Base-by-base conservation (phyloP, 768 basidiomycete genomes). In the Termitomyces bulborhizus region DNA sequence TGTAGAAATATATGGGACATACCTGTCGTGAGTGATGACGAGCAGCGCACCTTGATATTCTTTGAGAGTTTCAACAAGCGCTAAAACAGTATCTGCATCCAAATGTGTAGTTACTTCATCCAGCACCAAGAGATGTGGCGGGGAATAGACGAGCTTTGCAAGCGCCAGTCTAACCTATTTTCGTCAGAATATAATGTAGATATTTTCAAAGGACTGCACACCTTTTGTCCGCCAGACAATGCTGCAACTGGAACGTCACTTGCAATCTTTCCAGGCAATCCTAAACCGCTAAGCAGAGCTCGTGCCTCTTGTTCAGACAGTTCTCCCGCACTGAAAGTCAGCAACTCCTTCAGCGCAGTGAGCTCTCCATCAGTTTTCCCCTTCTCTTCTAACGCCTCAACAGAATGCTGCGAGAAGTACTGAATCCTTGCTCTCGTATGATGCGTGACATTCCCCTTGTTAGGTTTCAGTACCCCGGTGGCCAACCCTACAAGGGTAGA, bases 71-170 rank as follows among this genome's bases (percentile, higher is more conserved):
- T 71, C 68, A 0, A 80, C 78, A 1, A 88, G 68, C 0, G 80
- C 81, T 55, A 75, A 67, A 32, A 86, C 80, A 3, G 83, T 86
- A 26, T 78, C 75, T 41, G 76, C 72, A 65, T 88, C 86, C 42
- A 88, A 67, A 68, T 88, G 86, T n/a, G 85, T 80, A 44, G 86
- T 84, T 4, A 84, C 80, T 64, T 88, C 86, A 59, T 82, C 79
- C 24, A 82, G 67, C 6, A 81, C 66, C 32, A 84, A 69, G 4
- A 84, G 71, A 57, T 82, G 76, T 5, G 85, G 84, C 3, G 77
- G 65, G 6, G 72, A 68, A 60, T 76, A 83, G 24, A 84, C 72
- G 18, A 86, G 68, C 51, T 78, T 65, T 1, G 80, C 80, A 15
- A 88, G 69, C 1, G 83, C 83, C 13, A 86, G 71, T 9, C 85